Conservation (phyloP, 2,329 filamentous ascomycete genomes). For the Sporothrix pallida region DNA sequence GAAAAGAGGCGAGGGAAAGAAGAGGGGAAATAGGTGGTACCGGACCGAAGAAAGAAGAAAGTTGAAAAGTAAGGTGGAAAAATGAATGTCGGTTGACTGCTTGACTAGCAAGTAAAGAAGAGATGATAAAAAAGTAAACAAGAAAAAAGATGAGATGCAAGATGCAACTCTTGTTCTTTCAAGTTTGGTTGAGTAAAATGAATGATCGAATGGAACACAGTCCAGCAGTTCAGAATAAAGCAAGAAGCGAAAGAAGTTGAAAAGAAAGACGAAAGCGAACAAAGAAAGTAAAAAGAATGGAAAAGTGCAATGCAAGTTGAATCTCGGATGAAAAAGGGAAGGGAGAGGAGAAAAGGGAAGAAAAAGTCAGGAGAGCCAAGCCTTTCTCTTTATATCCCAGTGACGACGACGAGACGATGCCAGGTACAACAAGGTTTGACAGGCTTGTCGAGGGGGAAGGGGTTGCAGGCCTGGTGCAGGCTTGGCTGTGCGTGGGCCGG, state of each 20-base stretch:
- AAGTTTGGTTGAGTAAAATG: slow-evolving; percentile 44
- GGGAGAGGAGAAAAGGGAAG: slow-evolving; percentile 24
- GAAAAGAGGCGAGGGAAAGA: not conserved
- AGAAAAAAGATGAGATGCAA: slow-evolving; percentile 1
- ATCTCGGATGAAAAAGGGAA: slow-evolving; percentile 31
- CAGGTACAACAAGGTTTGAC: slow-evolving; percentile 27
- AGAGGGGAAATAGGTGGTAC: not conserved
- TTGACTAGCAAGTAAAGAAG: slow-evolving; percentile 38
- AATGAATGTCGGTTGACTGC: slow-evolving; percentile 39
- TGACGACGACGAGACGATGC: slow-evolving; percentile 19
- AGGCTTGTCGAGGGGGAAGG: slow-evolving; percentile 28
- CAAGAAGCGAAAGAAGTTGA: slow-evolving; percentile 46
- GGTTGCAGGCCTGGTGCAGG: slow-evolving; percentile 21
- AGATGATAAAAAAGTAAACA: slow-evolving; percentile 19
- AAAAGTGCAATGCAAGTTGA: slow-evolving; percentile 37
- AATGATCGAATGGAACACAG: slow-evolving; percentile 58
- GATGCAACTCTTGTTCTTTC: not conserved
- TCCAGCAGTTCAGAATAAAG: slow-evolving; percentile 50
- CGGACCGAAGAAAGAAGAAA: slow-evolving; percentile 31
- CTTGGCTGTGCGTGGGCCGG: slow-evolving; percentile 24
- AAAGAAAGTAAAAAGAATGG: slow-evolving; percentile 34
- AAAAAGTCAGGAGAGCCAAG: slow-evolving; percentile 29
- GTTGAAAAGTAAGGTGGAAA: not conserved
- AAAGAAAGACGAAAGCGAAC: slow-evolving; percentile 37
- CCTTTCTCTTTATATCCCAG: slow-evolving; percentile 33